Evolutionary conservation across 2,329 filamentous ascomycete species (phyloP).

Genomic region (Byssochlamys sp.): DNA sequence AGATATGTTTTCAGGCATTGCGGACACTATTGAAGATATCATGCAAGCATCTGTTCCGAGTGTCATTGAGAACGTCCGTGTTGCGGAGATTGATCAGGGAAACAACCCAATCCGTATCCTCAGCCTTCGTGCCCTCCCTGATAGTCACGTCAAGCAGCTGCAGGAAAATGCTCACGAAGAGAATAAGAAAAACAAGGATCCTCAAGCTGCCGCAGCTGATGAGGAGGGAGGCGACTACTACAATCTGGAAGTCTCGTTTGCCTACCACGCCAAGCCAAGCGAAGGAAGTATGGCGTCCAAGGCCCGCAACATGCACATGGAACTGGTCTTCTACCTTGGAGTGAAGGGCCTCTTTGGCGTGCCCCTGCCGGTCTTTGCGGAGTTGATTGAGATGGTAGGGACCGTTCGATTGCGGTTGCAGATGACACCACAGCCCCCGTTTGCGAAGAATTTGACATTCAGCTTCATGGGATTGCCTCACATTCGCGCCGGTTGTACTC

Average conservation of each 20-base stretch:
- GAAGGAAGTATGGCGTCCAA: slow-evolving; percentile 63
- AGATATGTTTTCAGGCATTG: slow-evolving; percentile 83
- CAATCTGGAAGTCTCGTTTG: slow-evolving; percentile 81
- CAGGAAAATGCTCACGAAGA: slow-evolving; percentile 71
- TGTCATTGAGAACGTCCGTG: slow-evolving; percentile 85
- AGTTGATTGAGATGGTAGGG: slow-evolving; percentile 80
- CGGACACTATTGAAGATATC: slow-evolving; percentile 88
- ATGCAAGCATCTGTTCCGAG: slow-evolving; percentile 92
- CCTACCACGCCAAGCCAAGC: slow-evolving; percentile 77
- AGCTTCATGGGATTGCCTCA: slow-evolving; percentile 91
- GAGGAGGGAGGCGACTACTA: slow-evolving; percentile 89
- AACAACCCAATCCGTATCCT: slow-evolving; percentile 81
- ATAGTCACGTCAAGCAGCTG: slow-evolving; percentile 68
- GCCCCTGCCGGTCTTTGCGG: slow-evolving; percentile 77
- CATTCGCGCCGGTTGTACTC: slow-evolving; percentile 77
- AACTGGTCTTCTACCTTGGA: slow-evolving; percentile 86
- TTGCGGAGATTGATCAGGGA: slow-evolving; percentile 90
- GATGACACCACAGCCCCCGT: slow-evolving; percentile 82
- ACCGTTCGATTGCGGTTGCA: slow-evolving; percentile 75
- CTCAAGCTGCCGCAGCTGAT: slow-evolving; percentile 75
- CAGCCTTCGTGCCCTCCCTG: slow-evolving; percentile 75
- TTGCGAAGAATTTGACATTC: slow-evolving; percentile 82
- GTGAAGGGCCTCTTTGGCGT: slow-evolving; percentile 81
- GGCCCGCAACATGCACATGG: slow-evolving; percentile 94
- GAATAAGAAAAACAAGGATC: slow-evolving; percentile 71